Conservation (phyloP, 805 yeast species). For the Candida tibetensis region DNA sequence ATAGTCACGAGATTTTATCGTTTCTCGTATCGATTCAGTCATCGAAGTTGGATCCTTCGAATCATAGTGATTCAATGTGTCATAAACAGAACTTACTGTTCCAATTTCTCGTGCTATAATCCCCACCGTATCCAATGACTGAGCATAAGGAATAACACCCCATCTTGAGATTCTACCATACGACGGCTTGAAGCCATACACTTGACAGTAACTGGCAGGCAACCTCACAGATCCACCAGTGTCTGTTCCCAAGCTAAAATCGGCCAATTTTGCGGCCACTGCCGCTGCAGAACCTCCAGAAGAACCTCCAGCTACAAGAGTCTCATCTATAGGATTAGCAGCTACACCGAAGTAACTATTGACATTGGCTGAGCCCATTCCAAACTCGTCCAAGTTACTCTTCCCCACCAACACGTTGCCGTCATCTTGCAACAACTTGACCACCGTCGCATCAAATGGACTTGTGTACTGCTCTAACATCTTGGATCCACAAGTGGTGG, state of each 20-base stretch:
- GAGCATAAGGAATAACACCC: conserved; percentile 93
- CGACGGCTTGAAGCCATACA: conserved; percentile 87
- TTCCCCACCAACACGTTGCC: conserved; percentile 69
- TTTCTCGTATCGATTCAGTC: conserved; percentile 30
- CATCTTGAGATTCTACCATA: conserved; percentile 89
- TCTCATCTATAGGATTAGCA: conserved; percentile 43
- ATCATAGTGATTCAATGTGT: conserved; percentile 60
- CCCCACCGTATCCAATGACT: conserved; percentile 93
- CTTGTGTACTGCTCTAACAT: conserved; percentile 59
- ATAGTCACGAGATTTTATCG: conserved; percentile 10
- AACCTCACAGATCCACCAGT: conserved; percentile 96
- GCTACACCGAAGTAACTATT: conserved; percentile 58
- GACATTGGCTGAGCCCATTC: conserved; percentile 83
- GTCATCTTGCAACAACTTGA: conserved; percentile 45
- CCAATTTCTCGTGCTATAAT: conserved; percentile 55
- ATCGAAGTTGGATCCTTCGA: conserved; percentile 76
- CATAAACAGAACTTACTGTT: conserved; percentile 47
- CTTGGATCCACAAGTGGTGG: conserved; percentile 79
- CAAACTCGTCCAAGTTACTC: conserved; percentile 93
- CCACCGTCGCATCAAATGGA: conserved; percentile 82
- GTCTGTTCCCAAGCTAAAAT: conserved; percentile 87
- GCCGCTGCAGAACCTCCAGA: conserved; percentile 97
- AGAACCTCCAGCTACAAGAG: conserved; percentile 74
- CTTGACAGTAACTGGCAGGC: conserved; percentile 86
- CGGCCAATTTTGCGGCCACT: conserved; percentile 68